Conservation (phyloP, 345 rosid species). For the Geranium brycei region DNA sequence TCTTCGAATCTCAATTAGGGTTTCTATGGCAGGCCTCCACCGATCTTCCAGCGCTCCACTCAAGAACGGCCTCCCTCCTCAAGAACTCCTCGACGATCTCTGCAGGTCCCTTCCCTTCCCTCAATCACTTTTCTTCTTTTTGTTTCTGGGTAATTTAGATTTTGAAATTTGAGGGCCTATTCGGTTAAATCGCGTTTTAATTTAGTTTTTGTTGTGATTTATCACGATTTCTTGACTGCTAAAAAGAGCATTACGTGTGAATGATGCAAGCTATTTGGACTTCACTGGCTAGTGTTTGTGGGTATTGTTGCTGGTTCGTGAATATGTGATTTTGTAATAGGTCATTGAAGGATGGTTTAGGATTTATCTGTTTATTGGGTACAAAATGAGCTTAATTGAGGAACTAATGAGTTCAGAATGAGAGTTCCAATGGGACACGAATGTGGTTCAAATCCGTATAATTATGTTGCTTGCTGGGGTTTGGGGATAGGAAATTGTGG, state of each 20-base stretch:
- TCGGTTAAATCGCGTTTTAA: background rate
- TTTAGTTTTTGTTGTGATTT: background rate
- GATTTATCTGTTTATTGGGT: background rate
- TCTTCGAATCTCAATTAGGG: background rate
- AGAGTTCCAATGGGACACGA: background rate
- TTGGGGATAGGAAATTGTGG: background rate
- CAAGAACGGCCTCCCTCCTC: constrained; percentile 87
- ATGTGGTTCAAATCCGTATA: background rate
- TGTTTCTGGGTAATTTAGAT: background rate
- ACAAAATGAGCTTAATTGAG: background rate
- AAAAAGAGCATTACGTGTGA: background rate
- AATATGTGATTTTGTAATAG: background rate
- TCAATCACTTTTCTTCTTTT: background rate
- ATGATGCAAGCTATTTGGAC: background rate
- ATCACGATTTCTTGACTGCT: background rate
- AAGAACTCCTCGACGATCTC: constrained; percentile 97
- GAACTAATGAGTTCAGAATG: background rate
- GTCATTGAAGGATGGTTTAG: background rate
- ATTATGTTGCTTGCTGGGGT: background rate
- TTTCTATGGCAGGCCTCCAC: constrained; percentile 52
- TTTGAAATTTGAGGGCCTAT: background rate
- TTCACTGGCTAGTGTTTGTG: background rate
- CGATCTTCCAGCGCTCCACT: constrained; percentile 57
- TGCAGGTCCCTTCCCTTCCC: constrained; percentile 49
- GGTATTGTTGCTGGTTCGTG: background rate